Evolutionary conservation across 1,139 yeast species (phyloP).

Genomic region (Zygosaccharomyces sapae): DNA sequence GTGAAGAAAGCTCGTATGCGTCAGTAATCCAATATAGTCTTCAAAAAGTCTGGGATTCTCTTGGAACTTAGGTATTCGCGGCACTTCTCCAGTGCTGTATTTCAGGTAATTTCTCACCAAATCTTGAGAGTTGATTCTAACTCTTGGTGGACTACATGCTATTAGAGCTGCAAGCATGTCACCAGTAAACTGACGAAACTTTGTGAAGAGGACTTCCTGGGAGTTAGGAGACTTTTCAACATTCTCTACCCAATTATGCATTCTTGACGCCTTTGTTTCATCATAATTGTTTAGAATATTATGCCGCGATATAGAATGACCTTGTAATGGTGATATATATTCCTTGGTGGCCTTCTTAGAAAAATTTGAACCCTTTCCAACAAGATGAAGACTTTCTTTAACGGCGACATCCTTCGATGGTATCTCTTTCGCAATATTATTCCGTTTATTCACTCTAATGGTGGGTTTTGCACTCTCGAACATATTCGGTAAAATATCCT

Average conservation of each 20-base stretch:
- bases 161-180: constrained; percentile 26
- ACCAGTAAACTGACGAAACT: constrained; percentile 20
- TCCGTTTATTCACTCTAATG: background rate
- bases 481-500: constrained; percentile 10
- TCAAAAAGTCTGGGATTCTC: constrained; percentile 31
- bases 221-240: constrained; percentile 12
- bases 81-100: constrained; percentile 35
- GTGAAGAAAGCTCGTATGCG: constrained; percentile 37
- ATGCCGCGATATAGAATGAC: constrained; percentile 22
- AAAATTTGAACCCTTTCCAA: constrained; percentile 34
- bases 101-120: constrained; percentile 15
- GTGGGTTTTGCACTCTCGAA: constrained; percentile 11
- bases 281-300: constrained; percentile 23
- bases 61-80: constrained; percentile 36
- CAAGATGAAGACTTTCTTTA: constrained; percentile 17
- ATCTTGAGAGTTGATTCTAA: constrained; percentile 12
- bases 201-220: constrained; percentile 15
- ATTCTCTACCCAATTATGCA: constrained; percentile 16
- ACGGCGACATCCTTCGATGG: constrained; percentile 4
- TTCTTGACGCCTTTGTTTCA: constrained; percentile 22
- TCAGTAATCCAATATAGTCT: constrained; percentile 35
- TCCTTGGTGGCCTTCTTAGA: constrained; percentile 29
- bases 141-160: constrained; percentile 15
- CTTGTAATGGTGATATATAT: constrained; percentile 29
- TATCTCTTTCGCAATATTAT: background rate